phyloP scores from a whole-genome alignment of 2,329 filamentous ascomycete species.

The Venturia oleaginea region DNA sequence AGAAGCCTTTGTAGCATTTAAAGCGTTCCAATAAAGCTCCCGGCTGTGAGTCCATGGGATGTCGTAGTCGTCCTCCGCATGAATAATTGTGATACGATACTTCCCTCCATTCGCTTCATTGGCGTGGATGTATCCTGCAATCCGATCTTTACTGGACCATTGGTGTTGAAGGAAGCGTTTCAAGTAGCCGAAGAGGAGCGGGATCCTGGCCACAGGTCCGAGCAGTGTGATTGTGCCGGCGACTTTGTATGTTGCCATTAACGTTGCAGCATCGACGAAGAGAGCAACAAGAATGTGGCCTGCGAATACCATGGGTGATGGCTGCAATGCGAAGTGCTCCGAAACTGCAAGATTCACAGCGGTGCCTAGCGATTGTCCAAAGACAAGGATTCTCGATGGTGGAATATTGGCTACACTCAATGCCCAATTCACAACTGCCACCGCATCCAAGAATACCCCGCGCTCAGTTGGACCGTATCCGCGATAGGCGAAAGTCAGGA shows the following conservation, averaged over 20 bases:
- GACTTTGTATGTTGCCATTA: slow-evolving; percentile 70
- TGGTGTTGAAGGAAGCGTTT: slow-evolving; percentile 59
- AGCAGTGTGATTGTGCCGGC: no score
- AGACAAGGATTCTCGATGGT: slow-evolving; percentile 62
- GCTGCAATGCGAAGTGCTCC: slow-evolving; percentile 52
- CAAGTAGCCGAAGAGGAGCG: slow-evolving; percentile 53
- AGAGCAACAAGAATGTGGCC: slow-evolving; percentile 70
- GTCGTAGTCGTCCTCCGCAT: slow-evolving; percentile 71
- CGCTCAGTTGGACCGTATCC: slow-evolving; percentile 79
- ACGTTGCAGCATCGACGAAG: slow-evolving; percentile 63
- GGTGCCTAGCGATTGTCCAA: slow-evolving; percentile 84
- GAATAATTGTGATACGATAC: slow-evolving; percentile 54
- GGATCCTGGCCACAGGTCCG: no score
- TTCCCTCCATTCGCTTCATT: not conserved
- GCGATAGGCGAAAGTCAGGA: slow-evolving; percentile 85
- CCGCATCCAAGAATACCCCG: no score
- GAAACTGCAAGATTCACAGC: slow-evolving; percentile 68
- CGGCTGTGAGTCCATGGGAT: slow-evolving; percentile 68
- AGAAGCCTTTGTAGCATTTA: no score
- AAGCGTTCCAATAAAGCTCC: slow-evolving; percentile 52
- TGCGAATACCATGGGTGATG: slow-evolving; percentile 48
- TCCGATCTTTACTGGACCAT: slow-evolving; percentile 64
- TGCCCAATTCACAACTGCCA: no score
- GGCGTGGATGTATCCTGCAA: slow-evolving; percentile 44
- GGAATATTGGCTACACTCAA: slow-evolving; percentile 57